phyloP scores from a whole-genome alignment of 1,284 basidiomycete genomes.

The Tylopilus sp. region DNA sequence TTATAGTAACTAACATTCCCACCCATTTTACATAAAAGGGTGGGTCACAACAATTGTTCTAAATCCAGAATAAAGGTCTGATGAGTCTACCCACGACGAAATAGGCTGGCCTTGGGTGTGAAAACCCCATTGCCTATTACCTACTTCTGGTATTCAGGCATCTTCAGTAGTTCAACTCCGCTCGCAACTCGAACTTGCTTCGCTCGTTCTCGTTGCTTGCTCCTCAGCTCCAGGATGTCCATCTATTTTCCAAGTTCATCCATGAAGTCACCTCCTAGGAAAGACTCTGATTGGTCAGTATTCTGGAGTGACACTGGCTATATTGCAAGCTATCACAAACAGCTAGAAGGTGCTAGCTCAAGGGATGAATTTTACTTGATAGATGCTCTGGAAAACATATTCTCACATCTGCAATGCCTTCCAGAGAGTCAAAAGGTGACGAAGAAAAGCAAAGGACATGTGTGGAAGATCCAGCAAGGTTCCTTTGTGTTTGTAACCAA shows the following conservation, averaged over 20 bases:
- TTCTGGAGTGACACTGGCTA: constrained; percentile 3
- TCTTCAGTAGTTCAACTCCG: no score
- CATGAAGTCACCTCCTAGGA: background rate
- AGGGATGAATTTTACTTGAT: background rate
- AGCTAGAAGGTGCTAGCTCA: background rate
- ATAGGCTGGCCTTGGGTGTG: no score
- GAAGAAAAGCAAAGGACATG: constrained; percentile 5
- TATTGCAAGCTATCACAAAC: constrained; percentile 4
- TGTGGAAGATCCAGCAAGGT: background rate
- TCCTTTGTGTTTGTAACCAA: constrained; percentile 9
- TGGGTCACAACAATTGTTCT: no score
- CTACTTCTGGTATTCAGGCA: no score
- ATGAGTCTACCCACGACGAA: no score
- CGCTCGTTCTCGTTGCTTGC: no score
- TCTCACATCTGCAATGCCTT: constrained; percentile 15
- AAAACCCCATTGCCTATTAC: no score
- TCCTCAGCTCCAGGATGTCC: background rate
- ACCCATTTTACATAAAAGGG: no score
- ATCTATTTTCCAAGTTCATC: constrained; percentile 14
- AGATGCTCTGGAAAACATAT: background rate
- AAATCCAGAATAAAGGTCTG: no score
- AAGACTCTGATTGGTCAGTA: constrained; percentile 1
- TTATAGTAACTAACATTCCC: no score
- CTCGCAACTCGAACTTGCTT: no score
- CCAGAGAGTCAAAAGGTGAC: background rate